Evolutionary conservation across 306 rosid genomes (phyloP), one percentile per base, ranked within the genome.

Genomic region (Rosa chinensis): DNA sequence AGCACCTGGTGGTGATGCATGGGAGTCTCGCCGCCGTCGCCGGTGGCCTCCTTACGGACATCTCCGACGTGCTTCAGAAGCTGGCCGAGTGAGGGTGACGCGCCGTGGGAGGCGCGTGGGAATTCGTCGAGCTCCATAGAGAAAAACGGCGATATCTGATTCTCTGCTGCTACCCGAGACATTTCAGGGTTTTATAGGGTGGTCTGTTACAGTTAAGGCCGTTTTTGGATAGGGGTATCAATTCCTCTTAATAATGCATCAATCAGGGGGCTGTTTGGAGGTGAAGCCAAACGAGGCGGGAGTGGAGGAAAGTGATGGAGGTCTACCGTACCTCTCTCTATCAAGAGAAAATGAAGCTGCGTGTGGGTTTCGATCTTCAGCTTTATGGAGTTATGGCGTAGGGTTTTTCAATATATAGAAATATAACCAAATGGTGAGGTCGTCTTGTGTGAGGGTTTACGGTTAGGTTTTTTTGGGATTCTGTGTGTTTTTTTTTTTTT

Each of bases 11-110:
- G 72, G 74, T 67, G 72, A 5, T 95, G 98, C 9, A 86, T 83
- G 39, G 98, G 98, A 2, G 97, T 95, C 76, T 91, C 91, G 14
- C 82, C 73, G 0, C 98, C 96, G 7, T 95, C 99, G 0, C 96
- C 97, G 14, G 85, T 48, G 25, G 86, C 89, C 37, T 91, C 96
- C 25, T 89, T 93, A 0, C 82, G 61, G 0, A 76, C 93, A 2
- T 95, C 99, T 2, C 98, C 96, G 11, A 95, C 96, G 23, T 85
- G 87, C 76, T 91, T 93, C 32, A 95, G 85, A 5, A 93, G 94
- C 71, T 91, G 92, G 0, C 93, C 99, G 0, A 95, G 86, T 0
- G 98, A 89, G 2, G 92, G 93, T 11, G 89, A 84, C 3, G 86
- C 32, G 14, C 74, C 74, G 28, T 80, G 69, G 5, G 82, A 3